Conservation (phyloP, 2,329 filamentous ascomycete species). For the Myriosclerotinia curreyana region DNA sequence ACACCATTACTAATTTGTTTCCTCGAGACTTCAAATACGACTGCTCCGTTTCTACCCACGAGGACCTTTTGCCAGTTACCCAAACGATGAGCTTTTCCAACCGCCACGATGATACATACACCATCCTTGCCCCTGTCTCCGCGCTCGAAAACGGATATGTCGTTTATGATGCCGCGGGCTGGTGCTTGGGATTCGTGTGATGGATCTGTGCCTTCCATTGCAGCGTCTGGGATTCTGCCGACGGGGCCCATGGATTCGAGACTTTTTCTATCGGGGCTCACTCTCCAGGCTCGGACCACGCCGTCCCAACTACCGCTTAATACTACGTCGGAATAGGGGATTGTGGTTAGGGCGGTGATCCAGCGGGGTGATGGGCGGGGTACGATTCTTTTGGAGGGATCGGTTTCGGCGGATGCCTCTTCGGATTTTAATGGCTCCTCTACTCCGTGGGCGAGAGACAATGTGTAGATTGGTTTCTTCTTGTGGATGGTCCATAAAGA, state of each 20-base stretch:
- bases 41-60: slow-evolving; percentile 74
- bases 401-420: slow-evolving; percentile 68
- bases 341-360: slow-evolving; percentile 82
- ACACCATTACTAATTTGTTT: slow-evolving; percentile 30
- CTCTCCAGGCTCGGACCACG: slow-evolving; percentile 76
- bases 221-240: slow-evolving; percentile 36
- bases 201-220: background rate
- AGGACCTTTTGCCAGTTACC: slow-evolving; percentile 68
- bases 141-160: slow-evolving; percentile 80
- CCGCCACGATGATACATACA: slow-evolving; percentile 78
- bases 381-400: slow-evolving; percentile 59
- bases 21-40: slow-evolving; percentile 77
- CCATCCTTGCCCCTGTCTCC: slow-evolving; percentile 74
- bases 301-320: slow-evolving; percentile 95
- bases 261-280: slow-evolving; percentile 77
- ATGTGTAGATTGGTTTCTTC: slow-evolving; percentile 86
- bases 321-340: slow-evolving; percentile 88
- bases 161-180: slow-evolving; percentile 74
- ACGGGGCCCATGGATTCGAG: slow-evolving; percentile 71
- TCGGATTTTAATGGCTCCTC: slow-evolving; percentile 67
- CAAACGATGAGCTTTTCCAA: slow-evolving; percentile 81
- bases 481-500: slow-evolving; percentile 86
- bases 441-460: slow-evolving; percentile 79
- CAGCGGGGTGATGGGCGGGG: slow-evolving; percentile 71
- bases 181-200: slow-evolving; percentile 1